Base-by-base conservation (phyloP, 129 eudicot species). In the Pulicaria dysenterica region DNA sequence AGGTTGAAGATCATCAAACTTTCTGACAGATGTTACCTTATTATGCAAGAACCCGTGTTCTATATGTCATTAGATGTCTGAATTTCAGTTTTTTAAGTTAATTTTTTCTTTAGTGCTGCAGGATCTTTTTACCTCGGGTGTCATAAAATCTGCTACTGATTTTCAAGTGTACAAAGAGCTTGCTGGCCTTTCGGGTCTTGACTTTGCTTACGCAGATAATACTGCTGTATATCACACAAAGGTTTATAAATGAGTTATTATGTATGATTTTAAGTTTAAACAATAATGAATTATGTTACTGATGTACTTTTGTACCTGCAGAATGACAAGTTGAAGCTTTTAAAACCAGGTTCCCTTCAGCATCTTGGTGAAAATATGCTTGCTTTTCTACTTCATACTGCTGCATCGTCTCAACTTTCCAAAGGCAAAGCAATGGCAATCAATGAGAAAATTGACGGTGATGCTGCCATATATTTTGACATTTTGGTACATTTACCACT, bases 301-400 rank as follows among this genome's bases (percentile, higher is more conserved):
- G 31, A 24, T 2, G 31, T 24, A 24, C 31, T 24, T 24, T 24
- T 24, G 31, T 24, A 16, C 36, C 54, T 82, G 87, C 87, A 94
- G 98, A 94, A 94, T 74, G 98, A 94, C 86, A 90, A 86, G 78
- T 64, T 94, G 67, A 77, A 88, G 83, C 97, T 94, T 77, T 62
- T 94, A 77, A 87, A 79, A 71, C 83, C 89, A 24, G 98, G 98
- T 77, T 94, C 98, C 58, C 97, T 94, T 69, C 98, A 94, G 73
- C 98, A 94, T 81, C 96, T 94, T 74, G 98, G 98, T 74, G 98
- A 88, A 80, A 94, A 94, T 75, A 90, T 94, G 98, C 90, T 90
- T 67, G 87, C 96, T 41, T 94, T 94, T 84, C 74, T 94, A 79
- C 92, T 82, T 72, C 88, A 77, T 3, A 87, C 89, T 48, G 96